phyloP scores from a whole-genome alignment of 441 rosid species.

The Brassica hybrid region DNA sequence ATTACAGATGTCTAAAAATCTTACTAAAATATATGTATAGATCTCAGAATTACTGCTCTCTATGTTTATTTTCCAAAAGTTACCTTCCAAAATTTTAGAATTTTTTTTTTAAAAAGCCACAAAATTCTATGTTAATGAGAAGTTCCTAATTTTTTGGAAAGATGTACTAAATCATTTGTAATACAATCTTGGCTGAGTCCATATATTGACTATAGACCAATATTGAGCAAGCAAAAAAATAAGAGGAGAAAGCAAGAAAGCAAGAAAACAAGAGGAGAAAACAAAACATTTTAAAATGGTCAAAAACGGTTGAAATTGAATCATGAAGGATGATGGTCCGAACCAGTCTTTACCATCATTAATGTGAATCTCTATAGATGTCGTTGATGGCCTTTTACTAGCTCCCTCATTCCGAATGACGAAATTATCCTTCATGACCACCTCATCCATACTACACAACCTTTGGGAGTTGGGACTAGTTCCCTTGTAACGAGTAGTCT shows the following conservation, averaged over 20 bases:
- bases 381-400: conserved; percentile 40
- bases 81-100: too few species aligned
- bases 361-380: conserved; percentile 73
- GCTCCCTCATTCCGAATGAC: conserved; percentile 42
- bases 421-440: conserved; percentile 26
- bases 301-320: conserved; percentile 40
- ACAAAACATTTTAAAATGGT: conserved; percentile 37
- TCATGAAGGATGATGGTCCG: conserved; percentile 67
- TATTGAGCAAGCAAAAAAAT: conserved; percentile 57
- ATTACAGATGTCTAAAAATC: too few species aligned
- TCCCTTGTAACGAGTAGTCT: not conserved
- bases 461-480: not conserved
- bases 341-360: conserved; percentile 88
- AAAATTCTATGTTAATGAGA: too few species aligned
- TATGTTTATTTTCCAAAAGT: too few species aligned
- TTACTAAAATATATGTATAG: too few species aligned
- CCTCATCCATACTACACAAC: too few species aligned
- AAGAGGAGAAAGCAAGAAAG: conserved; percentile 30
- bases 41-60: too few species aligned
- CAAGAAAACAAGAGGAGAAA: too few species aligned
- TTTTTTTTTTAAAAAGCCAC: too few species aligned
- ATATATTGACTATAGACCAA: conserved; percentile 51
- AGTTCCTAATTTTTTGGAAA: too few species aligned
- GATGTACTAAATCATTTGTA: too few species aligned
- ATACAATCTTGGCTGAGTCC: conserved; percentile 27